Evolutionary conservation across 2,329 filamentous ascomycete genomes (phyloP), one percentile per base, ranked within the genome.

Genomic region (Hypoxylon sp.): DNA sequence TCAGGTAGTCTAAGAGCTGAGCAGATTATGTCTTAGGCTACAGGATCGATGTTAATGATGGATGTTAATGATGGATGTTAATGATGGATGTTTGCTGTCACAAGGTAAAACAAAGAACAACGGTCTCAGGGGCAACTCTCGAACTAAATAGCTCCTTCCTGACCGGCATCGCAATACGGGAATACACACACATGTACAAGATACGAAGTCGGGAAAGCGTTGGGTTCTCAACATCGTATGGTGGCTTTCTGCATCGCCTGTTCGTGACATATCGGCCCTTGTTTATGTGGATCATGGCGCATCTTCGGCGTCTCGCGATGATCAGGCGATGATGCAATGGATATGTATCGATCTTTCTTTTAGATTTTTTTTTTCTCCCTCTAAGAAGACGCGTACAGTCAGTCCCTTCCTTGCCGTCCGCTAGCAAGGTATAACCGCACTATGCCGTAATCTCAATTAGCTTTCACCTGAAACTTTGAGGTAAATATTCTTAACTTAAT

Each of bases 251-350:
- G 22, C 63, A 67, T 71, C 68, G 63, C 68, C 68, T 71, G 68
- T 71, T 71, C 57, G 53, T 61, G 35, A 63, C 65, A 65, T 51
- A 48, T 67, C 66, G 66, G 69, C 52, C 63, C 66, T 60, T 62
- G 56, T 67, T 65, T 24, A 53, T 57, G 69, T 71, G 69, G 69
- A 70, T 65, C 68, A 66, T 67, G 62, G 52, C 48, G 66, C 66
- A 67, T 63, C 24, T 71, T 69, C 69, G 65, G 68, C 62, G 66
- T 71, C 69, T 67, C 39, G 66, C 66, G 63, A 71, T 71, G 63
- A 71, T 71, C 69, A 64, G 66, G 39, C 50, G 60, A 71, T 71
- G 69, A 71, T 71, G 69, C 61, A 71, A 71, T 71, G 63, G 63
- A 66, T 64, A 44, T 37, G 10, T 55, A 52, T 57, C 33, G 52